Evolutionary conservation across 768 basidiomycete genomes (phyloP).

Genomic region (Lactarius sp.): DNA sequence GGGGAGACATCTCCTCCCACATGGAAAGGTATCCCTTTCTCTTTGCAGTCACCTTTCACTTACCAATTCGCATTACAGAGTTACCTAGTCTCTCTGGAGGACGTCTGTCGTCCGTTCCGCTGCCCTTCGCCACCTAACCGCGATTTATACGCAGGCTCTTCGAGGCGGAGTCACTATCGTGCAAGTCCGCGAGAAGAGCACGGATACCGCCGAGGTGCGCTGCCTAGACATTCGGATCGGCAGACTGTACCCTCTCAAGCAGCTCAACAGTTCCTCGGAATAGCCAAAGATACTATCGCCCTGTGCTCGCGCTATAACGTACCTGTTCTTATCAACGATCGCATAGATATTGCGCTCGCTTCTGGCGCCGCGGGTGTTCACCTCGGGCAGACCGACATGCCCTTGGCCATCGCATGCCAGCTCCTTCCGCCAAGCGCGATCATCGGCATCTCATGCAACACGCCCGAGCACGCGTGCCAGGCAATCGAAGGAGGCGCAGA

Average conservation of each 20-base stretch:
- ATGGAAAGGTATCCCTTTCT: constrained; percentile 53
- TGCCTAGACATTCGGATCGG: not conserved
- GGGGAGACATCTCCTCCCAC: constrained; percentile 69
- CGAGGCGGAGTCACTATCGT: constrained; percentile 87
- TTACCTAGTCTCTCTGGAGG: constrained; percentile 19
- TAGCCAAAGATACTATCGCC: constrained; percentile 63
- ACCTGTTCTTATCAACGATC: constrained; percentile 83
- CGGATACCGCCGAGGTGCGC: constrained; percentile 74
- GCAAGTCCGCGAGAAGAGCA: constrained; percentile 82
- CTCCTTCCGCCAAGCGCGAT: constrained; percentile 66
- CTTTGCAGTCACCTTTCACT: not conserved
- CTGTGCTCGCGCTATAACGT: constrained; percentile 74
- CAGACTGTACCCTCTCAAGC: not conserved
- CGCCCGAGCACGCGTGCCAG: constrained; percentile 52
- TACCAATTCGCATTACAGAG: constrained; percentile 5
- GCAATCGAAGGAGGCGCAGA: constrained; percentile 67
- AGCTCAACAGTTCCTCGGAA: constrained; percentile 59
- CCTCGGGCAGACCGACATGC: constrained; percentile 85
- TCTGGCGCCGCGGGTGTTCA: constrained; percentile 77
- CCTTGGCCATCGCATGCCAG: constrained; percentile 54
- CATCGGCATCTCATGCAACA: constrained; percentile 79
- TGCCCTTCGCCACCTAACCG: not conserved
- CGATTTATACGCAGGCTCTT: constrained; percentile 48
- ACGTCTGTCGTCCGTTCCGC: constrained; percentile 1
- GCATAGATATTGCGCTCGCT: constrained; percentile 82